Conservation (phyloP, 2,329 filamentous ascomycete species). For the Rhinocladiella similis region DNA sequence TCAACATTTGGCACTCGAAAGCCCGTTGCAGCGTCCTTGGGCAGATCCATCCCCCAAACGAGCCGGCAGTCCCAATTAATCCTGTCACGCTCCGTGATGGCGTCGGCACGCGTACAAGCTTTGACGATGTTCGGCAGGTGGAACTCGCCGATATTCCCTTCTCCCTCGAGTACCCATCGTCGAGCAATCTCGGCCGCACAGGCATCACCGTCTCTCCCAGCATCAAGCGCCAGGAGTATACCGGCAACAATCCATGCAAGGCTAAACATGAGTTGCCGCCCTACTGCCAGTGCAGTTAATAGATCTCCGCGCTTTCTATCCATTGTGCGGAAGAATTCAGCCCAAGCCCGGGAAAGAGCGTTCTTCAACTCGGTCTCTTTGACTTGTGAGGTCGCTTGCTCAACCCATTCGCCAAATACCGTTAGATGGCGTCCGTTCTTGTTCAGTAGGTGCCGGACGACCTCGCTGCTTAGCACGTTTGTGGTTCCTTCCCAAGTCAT, state of each 20-base stretch:
- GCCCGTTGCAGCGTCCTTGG: constrained; percentile 11
- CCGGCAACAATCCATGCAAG: constrained; percentile 39
- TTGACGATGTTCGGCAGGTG: constrained; percentile 30
- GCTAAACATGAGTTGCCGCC: constrained; percentile 35
- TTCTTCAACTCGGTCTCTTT: constrained; percentile 13
- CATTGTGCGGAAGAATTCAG: constrained; percentile 4
- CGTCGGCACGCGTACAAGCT: constrained; percentile 7
- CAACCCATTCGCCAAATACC: constrained; percentile 43
- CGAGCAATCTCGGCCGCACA: constrained; percentile 37
- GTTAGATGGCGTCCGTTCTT: constrained; percentile 26
- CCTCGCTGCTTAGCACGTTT: constrained; percentile 63
- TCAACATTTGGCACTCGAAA: background rate
- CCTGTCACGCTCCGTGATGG: constrained; percentile 5
- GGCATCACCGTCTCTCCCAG: constrained; percentile 34
- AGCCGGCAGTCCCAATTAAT: constrained; percentile 35
- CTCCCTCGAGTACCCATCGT: constrained; percentile 37
- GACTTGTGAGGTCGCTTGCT: constrained; percentile 42
- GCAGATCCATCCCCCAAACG: constrained; percentile 34
- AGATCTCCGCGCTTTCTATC: constrained; percentile 17
- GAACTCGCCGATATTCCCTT: constrained; percentile 35
- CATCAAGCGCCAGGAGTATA: constrained; percentile 41
- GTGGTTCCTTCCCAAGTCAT: constrained; percentile 72
- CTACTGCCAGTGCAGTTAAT: constrained; percentile 29
- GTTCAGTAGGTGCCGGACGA: constrained; percentile 38
- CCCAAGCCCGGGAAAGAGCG: constrained; percentile 7